Evolutionary conservation across 352 stramenopile genomes (phyloP).

Genomic region (Phytophthora crassamura): DNA sequence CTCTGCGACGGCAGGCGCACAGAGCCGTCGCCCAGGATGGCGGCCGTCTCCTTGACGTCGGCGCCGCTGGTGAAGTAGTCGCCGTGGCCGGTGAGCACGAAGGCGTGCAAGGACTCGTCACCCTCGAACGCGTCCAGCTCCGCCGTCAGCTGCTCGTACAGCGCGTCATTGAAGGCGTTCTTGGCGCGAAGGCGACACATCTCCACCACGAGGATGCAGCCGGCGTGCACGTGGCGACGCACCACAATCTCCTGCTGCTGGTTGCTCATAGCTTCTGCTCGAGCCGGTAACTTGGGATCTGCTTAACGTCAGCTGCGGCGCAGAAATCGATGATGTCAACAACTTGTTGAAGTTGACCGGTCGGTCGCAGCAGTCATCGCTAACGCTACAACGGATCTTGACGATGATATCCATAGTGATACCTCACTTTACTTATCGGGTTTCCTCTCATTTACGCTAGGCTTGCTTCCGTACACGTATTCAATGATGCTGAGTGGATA

Average conservation of each 20-base stretch:
- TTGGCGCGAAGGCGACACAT: constrained; percentile 80
- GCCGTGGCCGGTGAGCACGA: constrained; percentile 91
- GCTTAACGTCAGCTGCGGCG: no score
- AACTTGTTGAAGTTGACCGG: constrained; percentile 11
- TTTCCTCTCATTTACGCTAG: constrained; percentile 18
- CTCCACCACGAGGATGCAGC: constrained; percentile 75
- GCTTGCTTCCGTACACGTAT: neutral
- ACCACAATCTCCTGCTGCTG: constrained; percentile 37
- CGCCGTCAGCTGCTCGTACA: constrained; percentile 88
- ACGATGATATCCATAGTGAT: no score
- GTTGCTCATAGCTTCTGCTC: neutral
- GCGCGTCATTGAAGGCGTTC: constrained; percentile 90
- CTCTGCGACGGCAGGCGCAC: constrained; percentile 53
- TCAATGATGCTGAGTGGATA: constrained; percentile 8
- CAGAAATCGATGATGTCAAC: neutral
- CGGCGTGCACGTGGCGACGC: constrained; percentile 52
- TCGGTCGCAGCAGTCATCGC: neutral
- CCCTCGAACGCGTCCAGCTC: constrained; percentile 70
- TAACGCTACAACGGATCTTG: neutral
- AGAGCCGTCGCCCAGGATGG: constrained; percentile 34
- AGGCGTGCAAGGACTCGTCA: constrained; percentile 71
- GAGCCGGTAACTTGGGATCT: no score
- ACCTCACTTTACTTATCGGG: constrained; percentile 33
- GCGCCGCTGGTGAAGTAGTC: constrained; percentile 93
- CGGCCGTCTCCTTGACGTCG: constrained; percentile 66